These are phyloP conservation scores for Boletellus dicymbophilus DNA, from an alignment of 1,284 basidiomycete species.

Conservation along the genomic window DNA sequence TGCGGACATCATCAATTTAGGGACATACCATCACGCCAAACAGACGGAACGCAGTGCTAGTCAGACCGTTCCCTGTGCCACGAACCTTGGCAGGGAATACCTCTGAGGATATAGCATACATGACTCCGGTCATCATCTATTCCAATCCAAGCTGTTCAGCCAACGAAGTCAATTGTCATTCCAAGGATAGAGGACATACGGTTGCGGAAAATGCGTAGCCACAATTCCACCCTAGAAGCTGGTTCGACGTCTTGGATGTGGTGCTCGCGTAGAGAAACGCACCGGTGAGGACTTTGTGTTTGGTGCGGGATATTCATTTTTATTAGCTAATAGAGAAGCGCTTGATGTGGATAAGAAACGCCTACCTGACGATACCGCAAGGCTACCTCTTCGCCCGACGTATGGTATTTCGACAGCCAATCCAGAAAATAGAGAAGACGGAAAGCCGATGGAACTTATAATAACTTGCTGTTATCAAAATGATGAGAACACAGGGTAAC, in stretches of 20 bases:
- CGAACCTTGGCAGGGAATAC: slow-evolving; percentile 71
- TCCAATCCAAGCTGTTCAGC: too few relatives aligned
- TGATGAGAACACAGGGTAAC: not conserved
- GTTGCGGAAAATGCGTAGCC: slow-evolving; percentile 27
- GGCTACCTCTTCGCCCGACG: slow-evolving; percentile 63
- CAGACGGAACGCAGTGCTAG: slow-evolving; percentile 56
- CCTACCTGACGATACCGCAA: slow-evolving; percentile 54
- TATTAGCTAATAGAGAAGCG: slow-evolving; percentile 17
- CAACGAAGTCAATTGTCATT: too few relatives aligned
- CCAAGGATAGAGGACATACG: too few relatives aligned
- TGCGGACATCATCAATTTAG: not conserved
- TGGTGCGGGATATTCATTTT: too few relatives aligned
- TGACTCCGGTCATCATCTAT: not conserved
- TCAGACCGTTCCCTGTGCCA: slow-evolving; percentile 71
- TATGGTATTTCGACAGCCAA: slow-evolving; percentile 61
- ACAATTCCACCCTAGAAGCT: slow-evolving; percentile 73
- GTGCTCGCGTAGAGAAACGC: slow-evolving; percentile 69
- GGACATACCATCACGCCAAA: slow-evolving; percentile 60
- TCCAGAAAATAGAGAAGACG: slow-evolving; percentile 63
- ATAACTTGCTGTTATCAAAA: slow-evolving; percentile 48
- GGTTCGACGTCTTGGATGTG: slow-evolving; percentile 59
- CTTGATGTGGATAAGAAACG: not conserved
- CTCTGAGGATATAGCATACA: slow-evolving; percentile 64
- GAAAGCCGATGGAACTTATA: slow-evolving; percentile 63
- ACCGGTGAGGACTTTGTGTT: slow-evolving; percentile 67